Evolutionary conservation across 768 basidiomycete species (phyloP), one percentile per base, ranked within the genome.

Genomic region (Lepiota brunneoincarnata): DNA sequence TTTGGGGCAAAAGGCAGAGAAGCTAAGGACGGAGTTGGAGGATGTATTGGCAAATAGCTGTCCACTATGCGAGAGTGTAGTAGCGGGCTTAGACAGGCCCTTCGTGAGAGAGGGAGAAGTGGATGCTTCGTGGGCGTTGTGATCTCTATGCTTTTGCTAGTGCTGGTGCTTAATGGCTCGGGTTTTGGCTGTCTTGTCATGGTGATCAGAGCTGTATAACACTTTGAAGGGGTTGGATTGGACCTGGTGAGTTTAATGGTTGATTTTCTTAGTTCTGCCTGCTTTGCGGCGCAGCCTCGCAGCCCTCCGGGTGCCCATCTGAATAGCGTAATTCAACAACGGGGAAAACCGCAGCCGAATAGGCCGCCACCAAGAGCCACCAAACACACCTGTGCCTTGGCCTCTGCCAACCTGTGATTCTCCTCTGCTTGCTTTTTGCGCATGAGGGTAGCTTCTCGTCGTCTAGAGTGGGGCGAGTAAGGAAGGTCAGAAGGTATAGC

Each of bases 1-100:
- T 74, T 35, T 70, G 72, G 38, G 82, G 83, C 58, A 77, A 75
- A 85, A 83, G 67, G 72, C 76, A 43, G 91, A 92, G 69, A 85
- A 80, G 67, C 62, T 97, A 67, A 76, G 90, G 60, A 78, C 77
- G 38, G 93, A 98, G 72, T 67, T 99, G 64, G 97, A 99, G 61
- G 90, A 93, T 49, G 67, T 98, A 56, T 74, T 99, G 37, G 88
- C 94, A 15, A 86, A 88, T 60, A 91, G 79, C 55, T 98, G 97
- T 72, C 94, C 95, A 26, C 71, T 98, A 54, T 99, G 97, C 68
- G 97, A 98, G 65, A 87, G 87, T 58, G 89, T 94, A 15, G 80
- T 97, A 41, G 84, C 77, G 4, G 87, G 89, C 4, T 69, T 98
- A 61, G 95, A 98, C 67, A 87, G 84, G 67, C 86, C 92, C 11